Conservation (phyloP, 179 eudicot species). For the Beta macrorhiza region DNA sequence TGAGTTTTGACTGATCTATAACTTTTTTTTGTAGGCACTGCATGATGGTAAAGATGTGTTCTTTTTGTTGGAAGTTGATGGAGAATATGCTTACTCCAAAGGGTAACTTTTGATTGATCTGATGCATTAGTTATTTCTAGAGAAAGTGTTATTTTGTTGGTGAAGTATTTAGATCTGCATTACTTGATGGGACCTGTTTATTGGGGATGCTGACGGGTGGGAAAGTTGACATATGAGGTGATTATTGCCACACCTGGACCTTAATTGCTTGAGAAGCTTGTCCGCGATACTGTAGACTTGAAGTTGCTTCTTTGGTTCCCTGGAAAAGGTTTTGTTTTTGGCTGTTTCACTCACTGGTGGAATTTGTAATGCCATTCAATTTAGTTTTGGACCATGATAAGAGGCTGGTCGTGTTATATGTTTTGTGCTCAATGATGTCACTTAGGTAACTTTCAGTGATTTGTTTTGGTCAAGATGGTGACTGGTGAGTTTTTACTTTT, state of each 20-base stretch:
- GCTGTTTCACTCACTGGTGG: neutral
- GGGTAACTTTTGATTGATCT: slow-evolving; percentile 46
- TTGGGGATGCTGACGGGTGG: neutral
- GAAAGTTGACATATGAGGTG: neutral
- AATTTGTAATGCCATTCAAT: neutral
- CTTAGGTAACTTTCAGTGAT: neutral
- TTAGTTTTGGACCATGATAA: neutral
- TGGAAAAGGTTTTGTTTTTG: neutral
- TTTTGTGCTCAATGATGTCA: neutral
- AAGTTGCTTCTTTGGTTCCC: neutral
- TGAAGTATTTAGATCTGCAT: neutral
- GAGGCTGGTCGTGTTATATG: neutral
- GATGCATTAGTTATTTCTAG: neutral
- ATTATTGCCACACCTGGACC: neutral
- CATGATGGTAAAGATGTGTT: slow-evolving; percentile 81
- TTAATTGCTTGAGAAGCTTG: neutral
- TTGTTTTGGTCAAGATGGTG: neutral
- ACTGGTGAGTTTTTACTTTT: neutral
- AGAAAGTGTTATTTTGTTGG: neutral
- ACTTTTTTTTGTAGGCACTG: slow-evolving; percentile 46
- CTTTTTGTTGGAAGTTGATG: slow-evolving; percentile 80
- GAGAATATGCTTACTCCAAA: slow-evolving; percentile 63
- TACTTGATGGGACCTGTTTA: slow-evolving; percentile 12
- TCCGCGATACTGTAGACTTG: neutral
- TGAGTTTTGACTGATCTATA: neutral